Evolutionary conservation across 305 asterid genomes (phyloP).

Genomic region (Fraxinus angustifolia): DNA sequence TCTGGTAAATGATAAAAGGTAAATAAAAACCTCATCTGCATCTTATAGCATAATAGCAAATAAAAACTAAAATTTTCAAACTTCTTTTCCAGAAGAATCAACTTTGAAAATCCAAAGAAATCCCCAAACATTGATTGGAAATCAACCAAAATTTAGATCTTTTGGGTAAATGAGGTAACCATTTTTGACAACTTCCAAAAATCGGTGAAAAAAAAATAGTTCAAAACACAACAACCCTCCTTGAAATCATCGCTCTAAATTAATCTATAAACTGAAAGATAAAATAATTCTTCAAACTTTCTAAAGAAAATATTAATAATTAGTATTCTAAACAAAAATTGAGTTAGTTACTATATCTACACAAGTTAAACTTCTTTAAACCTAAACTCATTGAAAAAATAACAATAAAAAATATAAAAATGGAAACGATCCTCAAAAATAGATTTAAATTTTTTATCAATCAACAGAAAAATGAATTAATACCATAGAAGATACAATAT

Average conservation of each 20-base stretch:
- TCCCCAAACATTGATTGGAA: neutral
- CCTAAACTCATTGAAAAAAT: conserved; percentile 14
- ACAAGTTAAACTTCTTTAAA: conserved; percentile 8
- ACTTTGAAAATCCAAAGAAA: neutral
- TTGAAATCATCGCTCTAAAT: conserved; percentile 10
- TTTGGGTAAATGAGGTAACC: conserved; percentile 5
- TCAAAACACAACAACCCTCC: neutral
- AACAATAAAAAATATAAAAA: conserved; percentile 4
- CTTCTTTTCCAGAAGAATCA: neutral
- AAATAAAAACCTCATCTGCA: conserved; percentile 6
- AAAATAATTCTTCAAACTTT: neutral
- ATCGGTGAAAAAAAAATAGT: conserved; percentile 11
- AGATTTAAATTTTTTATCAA: conserved; percentile 15
- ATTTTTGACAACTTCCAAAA: neutral
- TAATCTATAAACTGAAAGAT: conserved; percentile 3
- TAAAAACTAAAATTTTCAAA: neutral
- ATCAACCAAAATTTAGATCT: neutral
- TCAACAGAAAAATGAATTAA: conserved; percentile 16
- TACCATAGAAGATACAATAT: conserved; percentile 12
- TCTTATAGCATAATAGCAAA: neutral
- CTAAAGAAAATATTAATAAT: neutral
- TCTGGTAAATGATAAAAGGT: neutral
- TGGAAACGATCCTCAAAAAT: conserved; percentile 18
- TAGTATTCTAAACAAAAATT: conserved; percentile 4
- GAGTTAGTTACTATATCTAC: neutral